Conservation (phyloP, 2,329 filamentous ascomycete species). For the Ceratocystis lukuohia region DNA sequence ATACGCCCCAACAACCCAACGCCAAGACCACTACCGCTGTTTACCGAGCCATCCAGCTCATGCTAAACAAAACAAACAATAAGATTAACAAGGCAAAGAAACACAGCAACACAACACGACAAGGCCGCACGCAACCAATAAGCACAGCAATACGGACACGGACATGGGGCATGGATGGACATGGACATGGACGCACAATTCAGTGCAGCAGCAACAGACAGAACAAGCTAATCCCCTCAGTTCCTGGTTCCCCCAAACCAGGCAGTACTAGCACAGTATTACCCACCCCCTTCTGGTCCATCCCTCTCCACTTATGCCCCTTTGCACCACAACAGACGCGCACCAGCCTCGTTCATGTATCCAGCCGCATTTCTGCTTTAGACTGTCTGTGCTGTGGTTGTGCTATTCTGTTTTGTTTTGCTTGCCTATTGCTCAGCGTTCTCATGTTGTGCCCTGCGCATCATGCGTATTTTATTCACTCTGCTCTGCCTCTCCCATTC, state of each 20-base stretch:
- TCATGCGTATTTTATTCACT: background rate
- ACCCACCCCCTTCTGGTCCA: background rate
- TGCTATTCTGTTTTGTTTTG: background rate
- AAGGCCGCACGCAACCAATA: background rate
- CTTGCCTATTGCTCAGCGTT: background rate
- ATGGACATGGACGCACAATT: no score
- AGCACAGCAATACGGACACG: background rate
- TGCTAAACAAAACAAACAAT: background rate
- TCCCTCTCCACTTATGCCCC: background rate
- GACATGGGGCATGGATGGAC: background rate
- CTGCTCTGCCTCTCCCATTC: background rate
- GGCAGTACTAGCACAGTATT: background rate
- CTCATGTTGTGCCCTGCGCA: no score
- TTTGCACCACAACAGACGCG: conserved; percentile 2
- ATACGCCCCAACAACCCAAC: background rate
- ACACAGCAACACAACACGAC: background rate
- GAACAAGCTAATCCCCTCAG: no score
- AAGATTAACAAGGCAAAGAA: background rate
- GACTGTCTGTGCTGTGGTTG: background rate
- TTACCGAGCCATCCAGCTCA: background rate
- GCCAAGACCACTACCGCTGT: conserved; percentile 4
- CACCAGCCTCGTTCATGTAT: conserved; percentile 8
- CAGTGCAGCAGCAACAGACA: no score
- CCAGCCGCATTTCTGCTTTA: background rate
- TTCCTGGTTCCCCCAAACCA: background rate